Percentiles rank a stretch among this genome's conserved stretches.
phyloP scores from a whole-genome alignment of 169 alveolate species.

The Perkinsus chesapeaki region DNA sequence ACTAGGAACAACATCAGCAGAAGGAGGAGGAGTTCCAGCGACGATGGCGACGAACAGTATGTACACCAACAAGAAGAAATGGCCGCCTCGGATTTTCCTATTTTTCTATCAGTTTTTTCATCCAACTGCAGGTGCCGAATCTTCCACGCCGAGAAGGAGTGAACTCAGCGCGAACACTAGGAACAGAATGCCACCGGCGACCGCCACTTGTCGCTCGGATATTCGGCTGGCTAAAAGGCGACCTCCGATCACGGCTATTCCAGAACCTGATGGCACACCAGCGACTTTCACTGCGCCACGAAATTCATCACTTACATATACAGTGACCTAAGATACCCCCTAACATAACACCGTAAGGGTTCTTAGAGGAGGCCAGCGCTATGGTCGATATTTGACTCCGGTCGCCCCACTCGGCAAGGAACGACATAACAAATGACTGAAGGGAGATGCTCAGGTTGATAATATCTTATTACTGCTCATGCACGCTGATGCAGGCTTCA shows the following conservation, averaged over 20 bases:
- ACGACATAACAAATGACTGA: slow-evolving; percentile 12
- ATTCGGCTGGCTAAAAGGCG: slow-evolving; percentile 15
- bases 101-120: background rate
- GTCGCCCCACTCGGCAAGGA: slow-evolving; percentile 33
- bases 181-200: slow-evolving; percentile 13
- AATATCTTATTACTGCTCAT: no score
- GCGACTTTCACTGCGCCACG: background rate
- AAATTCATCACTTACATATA: background rate
- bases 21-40: background rate
- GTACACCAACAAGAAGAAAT: no score
- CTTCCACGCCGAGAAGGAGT: background rate
- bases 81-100: background rate
- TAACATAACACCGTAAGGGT: slow-evolving; percentile 10
- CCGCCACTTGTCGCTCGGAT: slow-evolving; percentile 15
- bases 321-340: background rate
- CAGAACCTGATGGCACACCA: slow-evolving; percentile 7
- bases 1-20: no score
- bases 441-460: background rate
- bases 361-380: slow-evolving; percentile 24
- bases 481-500: no score
- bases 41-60: background rate
- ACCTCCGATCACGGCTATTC: slow-evolving; percentile 25
- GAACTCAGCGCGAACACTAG: background rate
- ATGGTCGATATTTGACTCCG: slow-evolving; percentile 24
- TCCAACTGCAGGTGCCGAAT: background rate